A percentile compares a stretch with the other conserved stretches of the same genome.
Conservation (phyloP, 129 eudicot species). For the Helianthus tuberosus region DNA sequence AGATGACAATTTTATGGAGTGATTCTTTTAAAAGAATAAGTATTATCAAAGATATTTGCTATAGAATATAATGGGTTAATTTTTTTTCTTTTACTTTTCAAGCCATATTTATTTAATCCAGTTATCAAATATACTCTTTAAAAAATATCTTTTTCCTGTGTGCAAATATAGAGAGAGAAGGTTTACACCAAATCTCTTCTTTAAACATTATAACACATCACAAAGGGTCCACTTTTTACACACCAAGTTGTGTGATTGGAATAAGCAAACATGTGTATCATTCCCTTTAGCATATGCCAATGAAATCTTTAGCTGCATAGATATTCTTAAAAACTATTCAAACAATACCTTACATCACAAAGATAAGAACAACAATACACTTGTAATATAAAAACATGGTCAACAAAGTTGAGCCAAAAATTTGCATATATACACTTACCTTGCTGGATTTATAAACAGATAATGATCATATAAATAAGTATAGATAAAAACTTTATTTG, state of each 20-base stretch:
- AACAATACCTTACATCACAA: slow-evolving; percentile 29
- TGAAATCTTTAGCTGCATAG: slow-evolving; percentile 33
- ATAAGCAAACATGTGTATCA: slow-evolving; percentile 10
- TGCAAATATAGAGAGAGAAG: too few species aligned
- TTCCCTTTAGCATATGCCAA: slow-evolving; percentile 28
- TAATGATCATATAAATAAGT: slow-evolving; percentile 18
- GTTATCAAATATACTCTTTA: too few species aligned
- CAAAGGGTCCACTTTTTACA: slow-evolving; percentile 16
- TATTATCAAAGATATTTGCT: too few species aligned
- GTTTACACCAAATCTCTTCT: background rate
- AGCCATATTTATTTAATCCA: too few species aligned
- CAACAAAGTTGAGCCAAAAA: slow-evolving; percentile 30
- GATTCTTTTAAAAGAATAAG: too few species aligned
- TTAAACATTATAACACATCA: background rate
- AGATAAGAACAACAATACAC: slow-evolving; percentile 24
- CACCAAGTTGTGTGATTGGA: slow-evolving; percentile 33
- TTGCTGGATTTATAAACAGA: slow-evolving; percentile 24
- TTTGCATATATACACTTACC: slow-evolving; percentile 12
- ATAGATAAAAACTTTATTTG: slow-evolving; percentile 21
- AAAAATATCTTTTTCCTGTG: too few species aligned
- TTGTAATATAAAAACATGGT: slow-evolving; percentile 5
- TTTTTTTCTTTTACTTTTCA: too few species aligned
- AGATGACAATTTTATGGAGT: too few species aligned
- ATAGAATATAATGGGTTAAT: too few species aligned
- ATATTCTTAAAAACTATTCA: slow-evolving; percentile 34